phyloP scores from a whole-genome alignment of 768 basidiomycete species.

The Agrocybe pediades region DNA sequence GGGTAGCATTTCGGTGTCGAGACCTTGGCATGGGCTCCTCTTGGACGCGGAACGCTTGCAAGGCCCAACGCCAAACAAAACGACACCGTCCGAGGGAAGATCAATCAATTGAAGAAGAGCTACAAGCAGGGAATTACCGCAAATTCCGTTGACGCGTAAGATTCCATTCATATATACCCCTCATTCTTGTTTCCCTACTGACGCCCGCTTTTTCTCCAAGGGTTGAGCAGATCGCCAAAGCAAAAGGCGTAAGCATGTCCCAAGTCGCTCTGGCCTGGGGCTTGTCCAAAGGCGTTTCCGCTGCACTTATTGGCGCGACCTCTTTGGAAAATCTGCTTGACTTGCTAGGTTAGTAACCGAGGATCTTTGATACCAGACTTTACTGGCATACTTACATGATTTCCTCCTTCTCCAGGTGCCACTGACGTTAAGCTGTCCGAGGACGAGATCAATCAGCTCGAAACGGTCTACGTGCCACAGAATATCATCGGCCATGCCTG shows the following conservation, averaged over 20 bases:
- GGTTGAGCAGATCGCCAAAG: conserved; percentile 57
- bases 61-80: conserved; percentile 32
- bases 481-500: conserved; percentile 20
- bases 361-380: background rate
- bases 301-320: conserved; percentile 61
- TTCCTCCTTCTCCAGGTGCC: no score
- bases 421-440: conserved; percentile 25
- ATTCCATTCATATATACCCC: no score
- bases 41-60: conserved; percentile 52
- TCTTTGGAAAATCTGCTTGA: conserved; percentile 54
- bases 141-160: conserved; percentile 41
- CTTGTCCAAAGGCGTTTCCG: conserved; percentile 49
- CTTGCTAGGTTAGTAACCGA: conserved; percentile 37
- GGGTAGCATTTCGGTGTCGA: conserved; percentile 53
- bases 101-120: conserved; percentile 30
- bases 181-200: background rate
- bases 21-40: conserved; percentile 60
- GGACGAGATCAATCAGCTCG: conserved; percentile 28
- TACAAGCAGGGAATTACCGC: conserved; percentile 26
- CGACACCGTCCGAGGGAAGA: conserved; percentile 39
- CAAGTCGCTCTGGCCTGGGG: conserved; percentile 58
- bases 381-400: no score
- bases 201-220: no score
- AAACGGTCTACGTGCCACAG: conserved; percentile 23
- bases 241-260: conserved; percentile 55